Evolutionary conservation across 352 stramenopile species (phyloP).

Genomic region (Ophiocytium majus): DNA sequence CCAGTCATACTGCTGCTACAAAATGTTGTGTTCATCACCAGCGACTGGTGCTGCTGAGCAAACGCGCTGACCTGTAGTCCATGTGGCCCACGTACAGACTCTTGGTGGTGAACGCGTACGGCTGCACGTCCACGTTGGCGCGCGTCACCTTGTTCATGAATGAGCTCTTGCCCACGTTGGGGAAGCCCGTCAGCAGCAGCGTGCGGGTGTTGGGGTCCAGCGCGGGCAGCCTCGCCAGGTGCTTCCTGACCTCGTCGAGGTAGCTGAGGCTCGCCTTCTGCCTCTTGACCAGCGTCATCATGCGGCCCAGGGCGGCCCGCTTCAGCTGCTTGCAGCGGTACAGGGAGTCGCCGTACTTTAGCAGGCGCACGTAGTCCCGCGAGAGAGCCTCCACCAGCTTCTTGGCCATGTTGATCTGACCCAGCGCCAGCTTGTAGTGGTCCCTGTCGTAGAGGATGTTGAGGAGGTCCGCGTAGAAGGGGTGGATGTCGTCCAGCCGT

Average conservation of each 20-base stretch:
- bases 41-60: no score
- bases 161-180: constrained; percentile 99
- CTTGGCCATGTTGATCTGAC: constrained; percentile 97
- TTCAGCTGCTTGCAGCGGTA: constrained; percentile 99
- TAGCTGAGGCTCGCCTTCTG: constrained; percentile 97
- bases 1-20: no score
- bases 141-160: constrained; percentile 99
- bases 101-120: constrained; percentile 99
- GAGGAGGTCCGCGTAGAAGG: constrained; percentile 99
- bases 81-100: constrained; percentile 98
- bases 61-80: constrained; percentile 99
- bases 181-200: constrained; percentile 95
- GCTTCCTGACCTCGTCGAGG: constrained; percentile 92
- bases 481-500: constrained; percentile 90
- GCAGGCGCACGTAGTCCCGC: constrained; percentile 98
- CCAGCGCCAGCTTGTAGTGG: constrained; percentile 99
- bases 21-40: no score
- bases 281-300: constrained; percentile 99
- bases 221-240: constrained; percentile 95
- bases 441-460: constrained; percentile 99
- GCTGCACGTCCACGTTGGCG: constrained; percentile 98
- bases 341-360: constrained; percentile 99
- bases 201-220: constrained; percentile 98
- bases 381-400: constrained; percentile 94
- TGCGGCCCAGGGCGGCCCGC: constrained; percentile 95